phyloP scores from a whole-genome alignment of 768 basidiomycete genomes.

The Trametes maxima region DNA sequence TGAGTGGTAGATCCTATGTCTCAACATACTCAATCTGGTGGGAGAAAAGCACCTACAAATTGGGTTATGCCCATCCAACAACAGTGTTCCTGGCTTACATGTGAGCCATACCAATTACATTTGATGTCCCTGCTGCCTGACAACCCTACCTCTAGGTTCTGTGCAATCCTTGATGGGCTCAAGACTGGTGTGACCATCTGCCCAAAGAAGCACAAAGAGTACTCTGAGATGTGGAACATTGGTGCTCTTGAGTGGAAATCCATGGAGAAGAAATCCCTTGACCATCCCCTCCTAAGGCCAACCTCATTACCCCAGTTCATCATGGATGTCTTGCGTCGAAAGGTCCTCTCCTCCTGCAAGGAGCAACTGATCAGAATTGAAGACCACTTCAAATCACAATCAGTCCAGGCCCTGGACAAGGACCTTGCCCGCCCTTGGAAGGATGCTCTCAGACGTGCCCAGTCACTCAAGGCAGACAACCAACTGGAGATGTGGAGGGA shows the following conservation, averaged over 20 bases:
- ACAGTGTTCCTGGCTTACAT: slow-evolving; percentile 60
- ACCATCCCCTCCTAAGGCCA: slow-evolving; percentile 3
- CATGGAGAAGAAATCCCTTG: not conserved
- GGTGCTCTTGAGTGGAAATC: not conserved
- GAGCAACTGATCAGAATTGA: slow-evolving; percentile 34
- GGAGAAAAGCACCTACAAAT: slow-evolving; percentile 52
- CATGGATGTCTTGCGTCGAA: slow-evolving; percentile 44
- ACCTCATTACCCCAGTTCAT: slow-evolving; percentile 35
- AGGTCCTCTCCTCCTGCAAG: slow-evolving; percentile 31
- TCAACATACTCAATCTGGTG: slow-evolving; percentile 58
- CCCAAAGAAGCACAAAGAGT: slow-evolving; percentile 29
- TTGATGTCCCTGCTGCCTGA: not conserved
- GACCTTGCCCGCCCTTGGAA: slow-evolving; percentile 44
- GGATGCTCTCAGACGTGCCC: slow-evolving; percentile 32
- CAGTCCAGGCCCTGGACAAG: slow-evolving; percentile 18
- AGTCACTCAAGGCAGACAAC: slow-evolving; percentile 11
- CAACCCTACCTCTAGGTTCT: slow-evolving; percentile 40
- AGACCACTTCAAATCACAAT: slow-evolving; percentile 25
- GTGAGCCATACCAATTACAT: slow-evolving; percentile 31
- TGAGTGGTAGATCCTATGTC: slow-evolving; percentile 48
- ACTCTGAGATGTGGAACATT: no score
- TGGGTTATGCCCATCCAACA: slow-evolving; percentile 51
- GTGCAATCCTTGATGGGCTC: slow-evolving; percentile 57
- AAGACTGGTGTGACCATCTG: slow-evolving; percentile 59
- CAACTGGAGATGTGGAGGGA: slow-evolving; percentile 33